Conservation (phyloP, 306 rosid species). For the Cicer arietinum region DNA sequence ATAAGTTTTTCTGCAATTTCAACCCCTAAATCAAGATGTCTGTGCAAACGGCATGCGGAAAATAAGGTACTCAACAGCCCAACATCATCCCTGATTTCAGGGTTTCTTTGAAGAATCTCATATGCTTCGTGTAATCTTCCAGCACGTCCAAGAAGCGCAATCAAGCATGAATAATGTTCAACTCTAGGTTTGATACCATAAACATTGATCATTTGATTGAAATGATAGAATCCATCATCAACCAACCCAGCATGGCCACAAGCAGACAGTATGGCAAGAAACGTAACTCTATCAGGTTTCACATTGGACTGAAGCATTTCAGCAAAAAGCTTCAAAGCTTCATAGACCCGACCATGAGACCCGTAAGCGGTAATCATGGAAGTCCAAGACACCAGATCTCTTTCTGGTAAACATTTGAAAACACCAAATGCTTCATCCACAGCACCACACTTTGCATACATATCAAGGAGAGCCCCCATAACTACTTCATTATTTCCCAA, state of each 20-base stretch:
- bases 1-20: conserved; percentile 60
- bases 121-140: conserved; percentile 80
- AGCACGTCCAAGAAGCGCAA: conserved; percentile 87
- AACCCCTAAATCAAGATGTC: conserved; percentile 62
- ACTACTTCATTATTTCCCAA: conserved; percentile 61
- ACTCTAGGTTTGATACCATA: conserved; percentile 63
- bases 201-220: conserved; percentile 63
- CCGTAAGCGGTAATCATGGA: conserved; percentile 86
- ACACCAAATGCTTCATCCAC: conserved; percentile 71
- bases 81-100: conserved; percentile 59
- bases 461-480: conserved; percentile 86
- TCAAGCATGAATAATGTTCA: conserved; percentile 83
- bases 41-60: conserved; percentile 68
- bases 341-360: conserved; percentile 71
- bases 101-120: conserved; percentile 61
- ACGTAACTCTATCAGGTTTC: conserved; percentile 69
- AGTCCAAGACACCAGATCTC: conserved; percentile 82
- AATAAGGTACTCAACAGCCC: conserved; percentile 73
- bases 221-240: conserved; percentile 66
- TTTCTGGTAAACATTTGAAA: conserved; percentile 67
- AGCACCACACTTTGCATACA: conserved; percentile 88
- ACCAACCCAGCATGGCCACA: conserved; percentile 83
- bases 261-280: conserved; percentile 77
- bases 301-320: conserved; percentile 62
- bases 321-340: conserved; percentile 70